Evolutionary conservation across 2,329 filamentous ascomycete species (phyloP), one percentile per base, ranked within the genome.

Genomic region (Xylariaceae sp.): DNA sequence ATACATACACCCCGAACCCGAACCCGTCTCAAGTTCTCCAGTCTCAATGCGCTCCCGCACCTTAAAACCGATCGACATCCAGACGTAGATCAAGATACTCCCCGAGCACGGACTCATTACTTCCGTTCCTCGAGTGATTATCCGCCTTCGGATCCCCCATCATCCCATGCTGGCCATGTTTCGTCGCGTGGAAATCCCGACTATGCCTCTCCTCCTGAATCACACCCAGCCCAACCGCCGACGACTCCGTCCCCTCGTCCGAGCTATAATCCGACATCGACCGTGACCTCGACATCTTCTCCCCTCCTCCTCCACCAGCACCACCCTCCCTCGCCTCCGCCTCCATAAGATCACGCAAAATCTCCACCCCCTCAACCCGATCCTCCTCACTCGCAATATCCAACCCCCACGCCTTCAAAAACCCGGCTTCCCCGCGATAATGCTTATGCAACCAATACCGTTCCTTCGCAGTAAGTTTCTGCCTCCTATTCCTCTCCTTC

Each of bases 341-440:
- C 23, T 60, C 61, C 60, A 70, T 68, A 4, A 70, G 64, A 54
- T 70, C 69, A 3, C 64, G 64, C 51, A 70, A 30, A 37, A 70
- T 66, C 30, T 13, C 44, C 2, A 58, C 55, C 0, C 69, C 69
- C 48, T 70, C 69, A 10, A 63, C 64, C 4, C 69, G 62, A n/a
- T 70, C 69, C n/a, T 66, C 63, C 15, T 62, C 61, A 17, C 49
- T 66, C 8, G 56, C 54, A n/a, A 70, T 70, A 47, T 63, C 58
- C 8, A 70, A 58, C 1, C 69, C 69, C 69, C 69, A 70, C 5
- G 69, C 67, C 17, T 62, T 65, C 34, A 70, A 58, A 58, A 70
- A 70, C 8, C 58, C 65, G 2, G 68, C 66, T 56, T 70, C 69
- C 45, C 69, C 69, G 11, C 68, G 66, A 58, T 70, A 70, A 47